phyloP scores from a whole-genome alignment of 1,139 yeast genomes.

The Suhomyces guaymorum region DNA sequence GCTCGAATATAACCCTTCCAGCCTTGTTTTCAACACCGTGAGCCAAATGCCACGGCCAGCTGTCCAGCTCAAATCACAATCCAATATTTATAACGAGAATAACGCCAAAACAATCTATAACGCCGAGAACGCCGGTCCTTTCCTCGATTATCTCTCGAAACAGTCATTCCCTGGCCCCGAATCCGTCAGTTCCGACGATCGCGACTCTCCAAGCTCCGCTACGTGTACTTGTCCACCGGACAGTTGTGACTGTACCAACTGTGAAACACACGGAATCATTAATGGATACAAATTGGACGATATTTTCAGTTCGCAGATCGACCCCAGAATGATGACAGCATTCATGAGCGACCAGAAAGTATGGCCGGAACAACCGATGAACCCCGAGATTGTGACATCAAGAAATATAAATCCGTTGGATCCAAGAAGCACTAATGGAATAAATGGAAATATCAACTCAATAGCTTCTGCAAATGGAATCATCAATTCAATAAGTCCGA shows the following conservation, averaged over 20 bases:
- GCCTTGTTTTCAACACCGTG: constrained; percentile 13
- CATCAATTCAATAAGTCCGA: no score
- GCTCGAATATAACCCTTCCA: constrained; percentile 8
- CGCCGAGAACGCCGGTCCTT: constrained; percentile 2
- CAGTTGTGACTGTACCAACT: constrained; percentile 52
- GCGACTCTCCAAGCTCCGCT: constrained; percentile 16
- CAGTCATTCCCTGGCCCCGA: constrained; percentile 4
- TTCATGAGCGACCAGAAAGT: constrained; percentile 4
- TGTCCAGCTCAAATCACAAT: no score
- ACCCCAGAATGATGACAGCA: constrained; percentile 7
- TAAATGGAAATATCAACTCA: no score
- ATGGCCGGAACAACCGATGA: not conserved
- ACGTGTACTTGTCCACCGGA: constrained; percentile 47
- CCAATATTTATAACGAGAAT: no score
- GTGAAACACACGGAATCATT: constrained; percentile 56
- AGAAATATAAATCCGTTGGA: no score
- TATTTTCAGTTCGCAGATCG: constrained; percentile 13
- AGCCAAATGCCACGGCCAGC: no score
- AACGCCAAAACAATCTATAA: not conserved
- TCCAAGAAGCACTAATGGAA: no score
- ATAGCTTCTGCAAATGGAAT: no score
- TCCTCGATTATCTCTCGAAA: constrained; percentile 8
- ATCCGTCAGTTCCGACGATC: constrained; percentile 13
- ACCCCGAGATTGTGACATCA: not conserved
- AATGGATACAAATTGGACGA: constrained; percentile 52